Evolutionary conservation across 345 rosid species (phyloP).

Genomic region (Eucalyptus brandiana): DNA sequence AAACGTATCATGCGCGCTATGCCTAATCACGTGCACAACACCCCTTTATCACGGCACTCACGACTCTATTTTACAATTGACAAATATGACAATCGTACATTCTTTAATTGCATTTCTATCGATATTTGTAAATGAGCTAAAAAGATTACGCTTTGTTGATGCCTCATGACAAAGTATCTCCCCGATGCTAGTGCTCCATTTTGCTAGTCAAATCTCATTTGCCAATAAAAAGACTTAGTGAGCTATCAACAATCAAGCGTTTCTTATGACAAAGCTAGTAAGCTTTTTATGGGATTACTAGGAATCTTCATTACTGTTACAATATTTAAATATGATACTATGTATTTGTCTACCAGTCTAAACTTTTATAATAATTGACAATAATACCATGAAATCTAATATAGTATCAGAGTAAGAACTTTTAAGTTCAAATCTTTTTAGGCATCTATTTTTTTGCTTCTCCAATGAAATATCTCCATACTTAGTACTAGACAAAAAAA

Average conservation of each 20-base stretch:
- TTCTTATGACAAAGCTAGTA: neutral
- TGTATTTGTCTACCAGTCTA: fast-evolving
- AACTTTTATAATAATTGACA: no score
- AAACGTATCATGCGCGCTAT: fast-evolving
- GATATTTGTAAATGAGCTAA: neutral
- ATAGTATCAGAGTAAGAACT: no score
- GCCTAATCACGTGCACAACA: fast-evolving
- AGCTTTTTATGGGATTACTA: neutral
- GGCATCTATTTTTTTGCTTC: neutral
- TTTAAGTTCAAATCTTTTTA: no score
- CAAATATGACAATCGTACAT: no score
- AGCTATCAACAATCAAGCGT: fast-evolving
- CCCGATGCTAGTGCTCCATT: fast-evolving
- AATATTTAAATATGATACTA: no score
- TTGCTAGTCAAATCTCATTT: neutral
- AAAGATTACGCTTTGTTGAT: neutral
- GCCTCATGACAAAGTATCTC: neutral
- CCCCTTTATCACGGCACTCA: neutral
- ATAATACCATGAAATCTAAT: fast-evolving
- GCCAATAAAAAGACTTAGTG: neutral
- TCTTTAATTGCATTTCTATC: neutral
- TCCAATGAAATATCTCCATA: no score
- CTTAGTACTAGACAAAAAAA: no score
- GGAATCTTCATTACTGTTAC: neutral
- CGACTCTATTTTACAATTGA: neutral